These are phyloP conservation scores for Turritis glabra DNA, from an alignment of 345 rosid species.

Conservation along the genomic window DNA sequence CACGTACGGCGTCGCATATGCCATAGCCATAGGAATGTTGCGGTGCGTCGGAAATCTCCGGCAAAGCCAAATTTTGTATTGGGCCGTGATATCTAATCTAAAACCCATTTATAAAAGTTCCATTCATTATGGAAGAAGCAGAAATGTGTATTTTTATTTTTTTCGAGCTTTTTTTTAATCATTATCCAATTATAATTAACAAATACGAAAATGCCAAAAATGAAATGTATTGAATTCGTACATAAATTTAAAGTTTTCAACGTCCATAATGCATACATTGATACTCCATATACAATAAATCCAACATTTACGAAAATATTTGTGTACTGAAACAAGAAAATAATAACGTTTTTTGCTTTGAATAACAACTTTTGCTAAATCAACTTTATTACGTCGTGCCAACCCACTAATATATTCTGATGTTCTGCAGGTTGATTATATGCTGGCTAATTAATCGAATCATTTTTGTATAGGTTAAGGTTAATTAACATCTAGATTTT, in stretches of 20 bases:
- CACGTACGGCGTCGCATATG: neutral
- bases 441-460: neutral
- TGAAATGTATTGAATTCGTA: neutral
- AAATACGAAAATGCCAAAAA: neutral
- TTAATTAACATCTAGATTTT: neutral
- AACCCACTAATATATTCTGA: neutral
- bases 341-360: neutral
- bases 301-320: neutral
- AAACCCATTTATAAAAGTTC: constrained; percentile 16
- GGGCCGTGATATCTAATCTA: constrained; percentile 15
- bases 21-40: neutral
- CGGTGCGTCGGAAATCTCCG: neutral
- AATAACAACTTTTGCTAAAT: neutral
- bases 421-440: neutral
- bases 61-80: neutral
- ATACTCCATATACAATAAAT: too few species aligned
- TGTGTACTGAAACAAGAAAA: neutral
- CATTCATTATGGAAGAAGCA: neutral
- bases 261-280: neutral
- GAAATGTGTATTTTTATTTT: neutral
- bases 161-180: neutral
- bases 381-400: neutral
- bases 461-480: neutral
- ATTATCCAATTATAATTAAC: neutral
- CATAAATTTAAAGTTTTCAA: neutral